Evolutionary conservation across 202 grass and related monocot species (phyloP), one percentile per base, ranked within the genome.

Genomic region (Digitaria exilis): DNA sequence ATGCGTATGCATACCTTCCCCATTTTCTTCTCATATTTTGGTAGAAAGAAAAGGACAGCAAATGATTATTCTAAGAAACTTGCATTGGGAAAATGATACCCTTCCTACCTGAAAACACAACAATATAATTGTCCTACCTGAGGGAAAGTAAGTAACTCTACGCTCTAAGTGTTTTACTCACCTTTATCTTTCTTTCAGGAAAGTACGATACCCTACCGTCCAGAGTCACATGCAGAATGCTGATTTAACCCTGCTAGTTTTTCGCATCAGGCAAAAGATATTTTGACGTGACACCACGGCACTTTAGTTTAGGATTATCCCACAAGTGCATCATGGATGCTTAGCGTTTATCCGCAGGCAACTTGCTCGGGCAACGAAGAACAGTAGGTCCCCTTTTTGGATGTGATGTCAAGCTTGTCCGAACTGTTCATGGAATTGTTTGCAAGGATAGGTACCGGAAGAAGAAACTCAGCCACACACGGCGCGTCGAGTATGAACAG

Each of bases 401-500:
- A 75, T 17, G 85, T 66, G 46, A 57, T 66, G 48, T 26, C 76
- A 80, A 66, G 63, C 84, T 25, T 65, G 56, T 68, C 60, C n/a
- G 10, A 25, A n/a, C 16, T 78, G 22, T 67, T 29, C 15, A 17
- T 8, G 41, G 41, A 81, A 57, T 65, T 35, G 73, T 56, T 83
- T 57, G 1, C 7, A 9, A 39, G 15, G 65, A 88, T 55, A 72
- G 78, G 51, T 28, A 42, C 51, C 2, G 25, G 17, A 46, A 37
- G 71, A 89, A 57, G 64, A 57, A 71, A 49, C 11, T 11, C 62
- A 18, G 76, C 77, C 82, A 89, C 62, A 70, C 52, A 70, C 13
- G 44, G 2, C 7, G 13, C 16, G 39, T 10, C 42, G 35, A 17
- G 19, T 69, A 61, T 52, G 51, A 87, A 69, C 62, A 76, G 71